Evolutionary conservation across 306 rosid genomes (phyloP), one percentile per base, ranked within the genome.

Genomic region (Ceratonia siliqua): DNA sequence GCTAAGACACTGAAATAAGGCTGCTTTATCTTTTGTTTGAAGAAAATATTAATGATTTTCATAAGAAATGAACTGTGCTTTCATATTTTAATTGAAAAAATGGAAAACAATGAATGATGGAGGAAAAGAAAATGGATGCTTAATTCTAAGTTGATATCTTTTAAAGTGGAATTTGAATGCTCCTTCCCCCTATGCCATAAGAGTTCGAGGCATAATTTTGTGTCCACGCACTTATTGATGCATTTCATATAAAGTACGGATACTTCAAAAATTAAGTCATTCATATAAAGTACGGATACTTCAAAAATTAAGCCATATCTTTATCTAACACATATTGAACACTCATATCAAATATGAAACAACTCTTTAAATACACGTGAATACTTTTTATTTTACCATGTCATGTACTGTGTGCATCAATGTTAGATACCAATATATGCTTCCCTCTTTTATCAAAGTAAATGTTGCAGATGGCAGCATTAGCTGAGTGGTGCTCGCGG

Each of bases 401-500:
- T n/a, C n/a, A n/a, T n/a, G n/a, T n/a, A n/a, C n/a, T n/a, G n/a
- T n/a, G n/a, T n/a, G n/a, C n/a, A n/a, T n/a, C n/a, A n/a, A n/a
- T n/a, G n/a, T n/a, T 20, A n/a, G 7, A 49, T 39, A 10, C 27
- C 39, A 56, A 56, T 56, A 3, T 30, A 66, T 32, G 50, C 12
- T 32, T 46, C 42, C n/a, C 7, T 15, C 43, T 74, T 1, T 35
- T 56, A 42, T 61, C 3, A 5, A 59, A 15, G 5, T 8, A 2
- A 5, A 15, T 76, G 2, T 41, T 59, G 82, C 87, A 91, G 97
- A 83, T 89, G 91, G 87, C 85, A 41, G 89, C 81, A 62, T 32
- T 89, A 59, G 80, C 97, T 2, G 86, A 82, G 46, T 74, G 87
- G 84, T 89, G 97, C 72, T 54, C 88, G 83, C 46, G 82, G 14